Base-by-base conservation (phyloP, 257 asterid genomes). In the Verbena officinalis region DNA sequence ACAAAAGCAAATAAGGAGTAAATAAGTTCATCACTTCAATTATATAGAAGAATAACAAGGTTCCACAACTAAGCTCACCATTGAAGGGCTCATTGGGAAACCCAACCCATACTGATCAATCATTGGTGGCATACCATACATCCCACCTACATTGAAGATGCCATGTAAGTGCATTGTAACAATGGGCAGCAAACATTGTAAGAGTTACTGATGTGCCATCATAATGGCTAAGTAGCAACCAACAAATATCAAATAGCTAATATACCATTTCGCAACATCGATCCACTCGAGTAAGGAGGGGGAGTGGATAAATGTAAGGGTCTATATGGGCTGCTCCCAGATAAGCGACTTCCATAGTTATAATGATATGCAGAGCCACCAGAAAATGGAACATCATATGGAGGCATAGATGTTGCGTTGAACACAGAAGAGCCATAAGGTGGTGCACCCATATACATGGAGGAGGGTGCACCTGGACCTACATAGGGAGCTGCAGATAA, bases 241-340 rank as follows among this genome's bases (percentile, higher is more conserved):
- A 45, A 50, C 7, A 39, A 50, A 17, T 19, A 43, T 53, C 14
- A 42, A 56, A 62, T 30, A 61, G 62, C 63, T 49, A 46, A 23
- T 20, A 36, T 81, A 83, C 94, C 89, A 75, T 79, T 88, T 68
- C 90, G 86, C 69, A 88, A 69, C 64, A 87, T 66, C 31, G 90
- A 74, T 65, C 91, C 95, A 77, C 92, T 69, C 45, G 93, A 65
- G 78, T 86, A 91, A 11, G 96, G 91, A 71, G 90, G 80, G 30
- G 91, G 95, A 1, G 69, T 85, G 36, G 96, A 75, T 39, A 91
- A 16, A 78, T 81, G 94, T 54, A 88, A 44, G 17, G 95, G 88
- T 11, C 85, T 85, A 79, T 81, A 91, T 27, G 96, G 95, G 77
- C 88, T 88, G 69, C 88, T 90, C 31, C 94, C 96, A 67, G 95